Evolutionary conservation across 2,329 filamentous ascomycete species (phyloP).

Genomic region (Xylaria sp.): DNA sequence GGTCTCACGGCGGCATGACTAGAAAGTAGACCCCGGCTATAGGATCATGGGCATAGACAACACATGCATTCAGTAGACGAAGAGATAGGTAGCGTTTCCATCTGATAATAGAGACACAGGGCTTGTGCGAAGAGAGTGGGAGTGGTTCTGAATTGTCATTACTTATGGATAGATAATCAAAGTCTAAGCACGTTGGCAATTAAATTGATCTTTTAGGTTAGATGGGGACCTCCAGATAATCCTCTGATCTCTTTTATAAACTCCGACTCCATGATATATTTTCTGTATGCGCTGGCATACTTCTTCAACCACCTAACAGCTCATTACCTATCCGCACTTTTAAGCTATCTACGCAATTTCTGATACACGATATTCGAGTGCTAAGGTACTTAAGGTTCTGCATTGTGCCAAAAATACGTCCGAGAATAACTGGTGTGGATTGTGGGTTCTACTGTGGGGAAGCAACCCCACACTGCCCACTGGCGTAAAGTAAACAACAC

Average conservation of each 20-base stretch:
- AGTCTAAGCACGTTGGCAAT: no score
- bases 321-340: no score
- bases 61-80: slow-evolving; percentile 17
- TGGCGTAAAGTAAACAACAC: slow-evolving; percentile 47
- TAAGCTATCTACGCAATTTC: background rate
- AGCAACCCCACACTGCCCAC: slow-evolving; percentile 15
- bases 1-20: slow-evolving; percentile 56
- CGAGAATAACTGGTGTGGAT: background rate
- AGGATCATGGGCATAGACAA: slow-evolving; percentile 13
- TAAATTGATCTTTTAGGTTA: no score
- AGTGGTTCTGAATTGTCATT: background rate
- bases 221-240: no score
- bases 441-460: background rate
- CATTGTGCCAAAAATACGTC: no score
- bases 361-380: background rate
- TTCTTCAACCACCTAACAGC: no score
- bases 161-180: background rate
- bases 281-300: no score
- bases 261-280: no score
- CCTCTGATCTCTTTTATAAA: no score
- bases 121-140: background rate
- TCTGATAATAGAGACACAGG: background rate
- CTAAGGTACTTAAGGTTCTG: no score
- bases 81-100: background rate
- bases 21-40: slow-evolving; percentile 25